These are phyloP conservation scores for Achaetomiella virescens DNA, from an alignment of 495 filamentous ascomycete genomes.

Conservation along the genomic window DNA sequence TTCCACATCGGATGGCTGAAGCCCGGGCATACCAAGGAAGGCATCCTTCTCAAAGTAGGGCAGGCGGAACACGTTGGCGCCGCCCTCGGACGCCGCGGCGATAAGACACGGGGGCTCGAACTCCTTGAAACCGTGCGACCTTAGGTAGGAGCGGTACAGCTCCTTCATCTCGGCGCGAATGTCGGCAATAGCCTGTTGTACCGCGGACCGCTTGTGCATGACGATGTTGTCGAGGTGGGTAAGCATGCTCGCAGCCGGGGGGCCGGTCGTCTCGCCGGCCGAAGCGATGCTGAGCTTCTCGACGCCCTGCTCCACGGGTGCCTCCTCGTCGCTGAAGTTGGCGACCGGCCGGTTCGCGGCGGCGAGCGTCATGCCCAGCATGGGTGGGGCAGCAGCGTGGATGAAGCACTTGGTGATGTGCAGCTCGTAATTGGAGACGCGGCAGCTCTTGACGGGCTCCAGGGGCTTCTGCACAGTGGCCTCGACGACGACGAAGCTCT, in stretches of 20 bases:
- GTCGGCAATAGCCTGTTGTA: constrained; percentile 75
- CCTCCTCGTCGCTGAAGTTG: constrained; percentile 58
- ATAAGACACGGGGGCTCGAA: constrained; percentile 88
- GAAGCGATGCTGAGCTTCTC: constrained; percentile 44
- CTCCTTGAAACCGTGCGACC: constrained; percentile 69
- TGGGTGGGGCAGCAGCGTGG: constrained; percentile 51
- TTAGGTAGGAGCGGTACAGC: constrained; percentile 74
- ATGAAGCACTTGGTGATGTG: constrained; percentile 81
- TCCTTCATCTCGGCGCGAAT: constrained; percentile 77
- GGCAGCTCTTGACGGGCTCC: constrained; percentile 75
- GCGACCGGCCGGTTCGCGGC: constrained; percentile 61
- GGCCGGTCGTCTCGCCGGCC: constrained; percentile 39
- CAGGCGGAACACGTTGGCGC: constrained; percentile 86
- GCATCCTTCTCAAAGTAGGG: constrained; percentile 84
- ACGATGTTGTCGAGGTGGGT: constrained; percentile 84
- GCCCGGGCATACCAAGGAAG: constrained; percentile 59
- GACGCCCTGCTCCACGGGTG: constrained; percentile 52
- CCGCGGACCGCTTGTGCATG: constrained; percentile 81
- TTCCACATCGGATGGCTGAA: neutral
- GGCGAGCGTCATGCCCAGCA: constrained; percentile 63
- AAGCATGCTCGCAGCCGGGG: constrained; percentile 63
- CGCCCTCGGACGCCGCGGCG: constrained; percentile 86
- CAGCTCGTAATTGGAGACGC: constrained; percentile 69
- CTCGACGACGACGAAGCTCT: constrained; percentile 78
- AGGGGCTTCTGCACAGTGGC: constrained; percentile 74